Evolutionary conservation across 192 early-diverging fungal genomes (phyloP), one percentile per base, ranked within the genome.

Genomic region (Spizellomyces sp.): DNA sequence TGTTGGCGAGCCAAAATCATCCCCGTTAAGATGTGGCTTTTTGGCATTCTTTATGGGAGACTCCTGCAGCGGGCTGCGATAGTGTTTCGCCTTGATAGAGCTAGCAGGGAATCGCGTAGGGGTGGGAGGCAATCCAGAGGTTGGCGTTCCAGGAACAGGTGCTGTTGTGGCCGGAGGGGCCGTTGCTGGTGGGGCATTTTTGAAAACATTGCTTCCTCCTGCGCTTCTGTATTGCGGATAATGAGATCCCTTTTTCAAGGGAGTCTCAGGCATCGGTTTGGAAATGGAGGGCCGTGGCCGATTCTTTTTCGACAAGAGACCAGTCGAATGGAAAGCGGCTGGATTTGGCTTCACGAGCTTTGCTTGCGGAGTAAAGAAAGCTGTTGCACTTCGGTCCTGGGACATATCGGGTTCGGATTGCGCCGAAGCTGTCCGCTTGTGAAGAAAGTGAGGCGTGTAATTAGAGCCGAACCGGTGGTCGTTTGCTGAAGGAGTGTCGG

Each of bases 291-390:
- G 45, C 0, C 55, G 60, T 15, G 66, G 75, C 45, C 77, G 65
- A 45, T 70, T 73, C 47, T 71, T 75, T 62, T 68, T 77, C 9
- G 75, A 74, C 9, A 82, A 54, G 12, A 82, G 46, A 4, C 80
- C 80, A 8, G 80, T 79, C 43, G 80, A 79, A 55, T 80, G 77
- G 44, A 82, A 82, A 5, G 77, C 80, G 15, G 69, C 50, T 10
- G 77, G 64, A 21, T 74, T 55, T 4, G 80, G 80, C 55, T 77
- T 79, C 5, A 77, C 80, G 14, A 82, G 71, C 48, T 70, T 76
- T 42, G 42, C 12, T 65, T 76, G 67, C 0, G 75, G 75, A 8
- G 75, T 76, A 48, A 70, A 66, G 64, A 70, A 71, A 12, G 60
- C 48, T 9, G 58, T 62, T 21, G 22, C 74, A 50, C 45, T 44